Evolutionary conservation across 345 rosid genomes (phyloP).

Genomic region (Nephelium lappaceum): DNA sequence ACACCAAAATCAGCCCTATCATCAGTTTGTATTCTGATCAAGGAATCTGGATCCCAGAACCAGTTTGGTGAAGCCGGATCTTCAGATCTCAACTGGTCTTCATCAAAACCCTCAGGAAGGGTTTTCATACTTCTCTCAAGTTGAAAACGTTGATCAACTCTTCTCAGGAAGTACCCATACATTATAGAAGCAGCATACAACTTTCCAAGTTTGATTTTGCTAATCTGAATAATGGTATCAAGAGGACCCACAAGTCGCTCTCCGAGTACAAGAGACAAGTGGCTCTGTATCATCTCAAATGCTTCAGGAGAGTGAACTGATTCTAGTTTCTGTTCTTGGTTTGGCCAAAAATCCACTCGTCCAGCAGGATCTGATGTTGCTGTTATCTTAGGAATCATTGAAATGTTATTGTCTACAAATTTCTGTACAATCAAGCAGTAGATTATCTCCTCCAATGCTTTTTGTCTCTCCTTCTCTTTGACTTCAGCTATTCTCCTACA

Average conservation of each 20-base stretch:
- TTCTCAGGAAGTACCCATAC: constrained; percentile 89
- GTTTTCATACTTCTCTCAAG: constrained; percentile 87
- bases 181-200: constrained; percentile 89
- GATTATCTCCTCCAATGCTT: constrained; percentile 72
- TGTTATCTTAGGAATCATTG: constrained; percentile 75
- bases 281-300: constrained; percentile 90
- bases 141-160: constrained; percentile 89
- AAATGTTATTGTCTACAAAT: constrained; percentile 62
- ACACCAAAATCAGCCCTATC: constrained; percentile 31
- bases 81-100: constrained; percentile 40
- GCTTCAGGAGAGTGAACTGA: constrained; percentile 92
- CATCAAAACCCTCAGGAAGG: constrained; percentile 59
- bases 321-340: constrained; percentile 84
- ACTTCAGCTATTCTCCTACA: constrained; percentile 89
- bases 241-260: constrained; percentile 78
- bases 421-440: constrained; percentile 83
- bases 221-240: constrained; percentile 64
- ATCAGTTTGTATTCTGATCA: constrained; percentile 57
- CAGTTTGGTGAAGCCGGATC: constrained; percentile 49
- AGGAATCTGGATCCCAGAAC: constrained; percentile 79
- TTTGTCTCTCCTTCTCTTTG: constrained; percentile 70
- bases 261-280: constrained; percentile 75
- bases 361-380: constrained; percentile 74
- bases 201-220: constrained; percentile 90
- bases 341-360: constrained; percentile 90